phyloP scores from a whole-genome alignment of 352 stramenopile genomes.

The Phytophthora meadii region DNA sequence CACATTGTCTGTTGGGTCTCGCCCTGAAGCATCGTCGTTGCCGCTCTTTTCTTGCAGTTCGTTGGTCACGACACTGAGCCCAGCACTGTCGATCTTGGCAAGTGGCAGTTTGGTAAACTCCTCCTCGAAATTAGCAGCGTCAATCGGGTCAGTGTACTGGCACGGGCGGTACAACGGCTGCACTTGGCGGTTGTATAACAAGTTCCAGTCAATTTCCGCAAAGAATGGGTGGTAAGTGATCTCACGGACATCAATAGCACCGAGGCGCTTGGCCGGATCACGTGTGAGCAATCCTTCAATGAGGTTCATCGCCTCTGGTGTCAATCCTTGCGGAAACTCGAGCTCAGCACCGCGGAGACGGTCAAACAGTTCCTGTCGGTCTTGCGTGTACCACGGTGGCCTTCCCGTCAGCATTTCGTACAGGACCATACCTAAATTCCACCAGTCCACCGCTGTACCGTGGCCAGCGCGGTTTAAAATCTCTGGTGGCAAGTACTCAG shows the following conservation, averaged over 20 bases:
- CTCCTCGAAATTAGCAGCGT: constrained; percentile 87
- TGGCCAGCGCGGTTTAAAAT: constrained; percentile 84
- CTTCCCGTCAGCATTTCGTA: constrained; percentile 86
- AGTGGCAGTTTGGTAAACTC: constrained; percentile 85
- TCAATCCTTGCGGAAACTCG: constrained; percentile 78
- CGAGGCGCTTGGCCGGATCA: constrained; percentile 92
- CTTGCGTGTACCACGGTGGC: constrained; percentile 83
- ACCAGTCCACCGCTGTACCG: constrained; percentile 86
- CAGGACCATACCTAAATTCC: constrained; percentile 85
- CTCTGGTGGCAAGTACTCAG: constrained; percentile 85
- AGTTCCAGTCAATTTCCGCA: constrained; percentile 81
- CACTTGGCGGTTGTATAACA: constrained; percentile 78
- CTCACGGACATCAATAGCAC: constrained; percentile 78
- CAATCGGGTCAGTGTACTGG: constrained; percentile 84
- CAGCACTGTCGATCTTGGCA: constrained; percentile 70
- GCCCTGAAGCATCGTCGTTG: constrained; percentile 24
- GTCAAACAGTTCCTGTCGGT: constrained; percentile 78
- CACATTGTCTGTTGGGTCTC: constrained; percentile 27
- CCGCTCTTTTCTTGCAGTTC: constrained; percentile 42
- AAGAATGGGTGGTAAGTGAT: constrained; percentile 89
- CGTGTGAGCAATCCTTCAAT: constrained; percentile 92
- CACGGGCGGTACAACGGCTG: constrained; percentile 83
- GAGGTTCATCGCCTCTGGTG: constrained; percentile 72
- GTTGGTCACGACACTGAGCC: constrained; percentile 61
- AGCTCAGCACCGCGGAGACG: constrained; percentile 71